Percentiles rank a stretch among this genome's conserved stretches.
Conservation (phyloP, 202 grass and related monocot species). For the Eragrostis tef region DNA sequence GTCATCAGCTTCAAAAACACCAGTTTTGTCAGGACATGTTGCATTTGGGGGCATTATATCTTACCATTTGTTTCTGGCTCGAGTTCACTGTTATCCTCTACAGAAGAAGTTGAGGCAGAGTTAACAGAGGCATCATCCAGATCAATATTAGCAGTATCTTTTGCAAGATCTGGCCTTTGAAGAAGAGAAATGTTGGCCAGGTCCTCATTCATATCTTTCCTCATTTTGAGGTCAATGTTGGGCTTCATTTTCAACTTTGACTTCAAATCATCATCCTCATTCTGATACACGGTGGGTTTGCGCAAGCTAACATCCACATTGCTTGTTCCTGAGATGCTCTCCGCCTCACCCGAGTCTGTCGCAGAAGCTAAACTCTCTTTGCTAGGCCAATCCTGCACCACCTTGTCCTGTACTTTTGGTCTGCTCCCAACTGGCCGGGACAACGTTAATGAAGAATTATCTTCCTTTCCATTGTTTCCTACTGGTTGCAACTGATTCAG, state of each 20-base stretch:
- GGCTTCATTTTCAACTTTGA: conserved; percentile 69
- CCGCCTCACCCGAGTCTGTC: conserved; percentile 42
- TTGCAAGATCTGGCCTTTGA: conserved; percentile 67
- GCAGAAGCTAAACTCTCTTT: conserved; percentile 54
- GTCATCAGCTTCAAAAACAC: conserved; percentile 35
- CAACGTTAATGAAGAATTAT: conserved; percentile 28
- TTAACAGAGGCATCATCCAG: conserved; percentile 44
- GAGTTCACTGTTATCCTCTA: conserved; percentile 33
- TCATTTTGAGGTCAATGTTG: conserved; percentile 67
- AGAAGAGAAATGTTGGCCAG: conserved; percentile 74
- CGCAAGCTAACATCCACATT: conserved; percentile 59
- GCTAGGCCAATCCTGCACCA: conserved; percentile 51
- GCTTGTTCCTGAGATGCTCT: conserved; percentile 31
- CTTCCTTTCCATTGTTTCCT: conserved; percentile 38
- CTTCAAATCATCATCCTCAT: conserved; percentile 63
- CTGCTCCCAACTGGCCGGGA: conserved; percentile 41
- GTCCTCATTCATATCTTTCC: conserved; percentile 65
- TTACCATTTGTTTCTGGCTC: conserved; percentile 46
- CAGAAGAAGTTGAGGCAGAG: conserved; percentile 3
- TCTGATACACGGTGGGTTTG: conserved; percentile 70
- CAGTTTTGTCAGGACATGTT: not conserved
- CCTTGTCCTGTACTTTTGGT: conserved; percentile 35
- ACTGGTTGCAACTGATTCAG: conserved; percentile 31
- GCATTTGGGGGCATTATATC: conserved; percentile 27
- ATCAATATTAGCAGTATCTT: conserved; percentile 36